phyloP scores from a whole-genome alignment of 257 asterid genomes.

The Petunia axillaris region DNA sequence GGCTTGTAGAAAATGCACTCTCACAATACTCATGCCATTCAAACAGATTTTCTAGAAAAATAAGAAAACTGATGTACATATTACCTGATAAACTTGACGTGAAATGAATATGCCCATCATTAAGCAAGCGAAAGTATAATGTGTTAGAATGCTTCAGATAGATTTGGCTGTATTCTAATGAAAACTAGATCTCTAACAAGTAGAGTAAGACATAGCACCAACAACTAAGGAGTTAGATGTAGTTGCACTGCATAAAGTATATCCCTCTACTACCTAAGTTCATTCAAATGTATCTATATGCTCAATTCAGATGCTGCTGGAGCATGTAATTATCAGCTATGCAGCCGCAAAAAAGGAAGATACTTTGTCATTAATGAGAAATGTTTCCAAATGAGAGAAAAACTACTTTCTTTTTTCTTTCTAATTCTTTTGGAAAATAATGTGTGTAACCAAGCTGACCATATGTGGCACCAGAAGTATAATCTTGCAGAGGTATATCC shows the following conservation, averaged over 20 bases:
- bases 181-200: neutral
- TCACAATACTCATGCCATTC: neutral
- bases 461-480: slow-evolving; percentile 6
- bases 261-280: neutral
- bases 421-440: neutral
- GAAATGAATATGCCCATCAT: neutral
- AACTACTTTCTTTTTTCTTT: neutral
- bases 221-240: neutral
- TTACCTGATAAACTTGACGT: neutral
- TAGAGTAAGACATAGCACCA: neutral
- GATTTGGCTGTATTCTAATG: neutral
- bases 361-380: neutral
- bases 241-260: neutral
- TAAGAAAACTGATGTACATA: neutral
- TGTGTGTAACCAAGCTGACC: slow-evolving; percentile 1
- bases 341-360: neutral
- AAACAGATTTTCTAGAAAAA: neutral
- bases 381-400: neutral
- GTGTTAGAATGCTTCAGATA: neutral
- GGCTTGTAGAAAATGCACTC: neutral
- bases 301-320: neutral
- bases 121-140: neutral
- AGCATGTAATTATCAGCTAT: neutral
- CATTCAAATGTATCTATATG: neutral
- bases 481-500: neutral